These are phyloP conservation scores for Rhizopus arrhizus DNA, from an alignment of 371 early-diverging fungal species.

Conservation along the genomic window DNA sequence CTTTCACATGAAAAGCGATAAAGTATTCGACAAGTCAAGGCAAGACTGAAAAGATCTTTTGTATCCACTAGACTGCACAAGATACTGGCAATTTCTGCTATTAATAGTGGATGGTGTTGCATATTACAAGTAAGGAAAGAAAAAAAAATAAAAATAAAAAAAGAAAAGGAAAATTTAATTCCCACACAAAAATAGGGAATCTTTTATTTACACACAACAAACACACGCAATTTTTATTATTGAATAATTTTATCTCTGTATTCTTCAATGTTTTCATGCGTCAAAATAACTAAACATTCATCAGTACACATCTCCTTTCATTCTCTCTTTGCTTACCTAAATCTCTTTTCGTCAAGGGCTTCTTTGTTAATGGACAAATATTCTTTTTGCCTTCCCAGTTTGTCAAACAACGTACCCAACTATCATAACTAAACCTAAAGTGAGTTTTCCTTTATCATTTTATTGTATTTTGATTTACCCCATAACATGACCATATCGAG, in stretches of 20 bases:
- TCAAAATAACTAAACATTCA: constrained; percentile 27
- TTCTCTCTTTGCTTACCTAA: constrained; percentile 44
- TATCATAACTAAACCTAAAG: constrained; percentile 63
- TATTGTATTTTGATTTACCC: constrained; percentile 49
- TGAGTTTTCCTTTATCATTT: neutral
- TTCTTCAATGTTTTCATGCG: constrained; percentile 39
- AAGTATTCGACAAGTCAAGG: constrained; percentile 35
- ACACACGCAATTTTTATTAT: constrained; percentile 1
- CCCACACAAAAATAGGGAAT: constrained; percentile 1
- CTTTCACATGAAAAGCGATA: constrained; percentile 36
- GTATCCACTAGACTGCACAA: constrained; percentile 37
- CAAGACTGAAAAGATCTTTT: constrained; percentile 38
- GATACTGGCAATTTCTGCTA: constrained; percentile 44
- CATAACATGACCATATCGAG: constrained; percentile 96
- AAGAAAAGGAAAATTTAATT: neutral
- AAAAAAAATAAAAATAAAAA: neutral
- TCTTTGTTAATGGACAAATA: constrained; percentile 92
- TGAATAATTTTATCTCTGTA: constrained; percentile 35
- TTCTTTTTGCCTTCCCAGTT: constrained; percentile 79
- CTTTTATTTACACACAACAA: neutral
- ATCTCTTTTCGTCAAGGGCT: constrained; percentile 88
- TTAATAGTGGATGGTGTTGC: constrained; percentile 37
- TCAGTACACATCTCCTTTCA: neutral
- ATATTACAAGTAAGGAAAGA: constrained; percentile 8
- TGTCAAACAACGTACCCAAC: constrained; percentile 90